Evolutionary conservation across 345 rosid species (phyloP), one percentile per base, ranked within the genome.

Genomic region (Gossypium anomalum): DNA sequence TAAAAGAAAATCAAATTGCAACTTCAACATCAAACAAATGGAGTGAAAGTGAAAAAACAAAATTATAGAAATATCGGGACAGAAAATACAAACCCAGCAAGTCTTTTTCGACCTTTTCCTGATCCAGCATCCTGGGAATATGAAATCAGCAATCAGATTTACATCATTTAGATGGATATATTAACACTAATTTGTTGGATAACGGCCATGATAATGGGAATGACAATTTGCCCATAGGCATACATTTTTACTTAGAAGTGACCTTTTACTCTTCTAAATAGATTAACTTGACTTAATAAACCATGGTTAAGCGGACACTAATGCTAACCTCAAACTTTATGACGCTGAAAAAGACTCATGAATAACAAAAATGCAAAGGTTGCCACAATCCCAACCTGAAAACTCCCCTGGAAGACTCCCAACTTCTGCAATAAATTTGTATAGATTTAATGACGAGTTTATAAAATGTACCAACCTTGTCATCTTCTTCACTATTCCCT

Each of bases 1-100:
- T 45, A 78, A 71, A 27, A 60, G 58, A 19, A 74, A 23, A 67
- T 38, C 1, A 57, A 43, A 59, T 69, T 75, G n/a, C 74, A 9
- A 73, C 20, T 15, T 51, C 25, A 27, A 49, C 15, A 51, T 19
- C 14, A 2, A 29, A 25, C 1, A 23, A 67, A 52, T 7, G 13
- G 57, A 29, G 20, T 17, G 47, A 19, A 52, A 8, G 23, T 27
- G 3, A 34, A 49, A 16, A 4, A 47, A 51, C n/a, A 27, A 52
- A 29, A 5, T 25, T 5, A 4, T n/a, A 11, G 60, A 27, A 17
- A 27, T 69, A 27, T 51, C 10, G 9, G 27, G 73, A 52, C 25
- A 5, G 47, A 22, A 10, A 70, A 45, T 74, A 67, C 93, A 68
- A 85, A 94, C 97, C 98, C 97, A 16, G 84, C 75, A 53, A 56